Conservation (phyloP, 2,329 filamentous ascomycete species). For the Pestalotiopsis sp. region DNA sequence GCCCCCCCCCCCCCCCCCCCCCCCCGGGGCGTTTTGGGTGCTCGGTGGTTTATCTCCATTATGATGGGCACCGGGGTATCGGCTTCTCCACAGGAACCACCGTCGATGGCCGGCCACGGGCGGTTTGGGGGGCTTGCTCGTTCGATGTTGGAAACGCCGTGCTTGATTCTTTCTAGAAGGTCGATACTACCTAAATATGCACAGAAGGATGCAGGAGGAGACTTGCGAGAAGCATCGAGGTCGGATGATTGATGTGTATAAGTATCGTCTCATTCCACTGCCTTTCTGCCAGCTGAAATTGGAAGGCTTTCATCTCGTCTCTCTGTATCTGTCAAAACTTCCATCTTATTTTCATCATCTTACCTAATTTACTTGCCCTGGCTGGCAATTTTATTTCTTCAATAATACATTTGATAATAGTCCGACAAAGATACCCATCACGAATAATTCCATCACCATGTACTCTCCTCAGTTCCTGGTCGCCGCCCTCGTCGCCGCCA, state of each 20-base stretch:
- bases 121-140: neutral
- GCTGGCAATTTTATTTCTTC: neutral
- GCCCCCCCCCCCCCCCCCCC: too few species aligned
- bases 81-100: neutral
- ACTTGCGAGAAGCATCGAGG: neutral
- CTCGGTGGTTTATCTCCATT: conserved; percentile 3
- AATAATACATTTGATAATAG: neutral
- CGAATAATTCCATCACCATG: conserved; percentile 11
- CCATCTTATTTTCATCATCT: neutral
- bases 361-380: neutral
- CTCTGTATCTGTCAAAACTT: conserved; percentile 7
- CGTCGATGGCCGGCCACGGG: neutral
- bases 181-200: neutral
- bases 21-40: conserved; percentile 10
- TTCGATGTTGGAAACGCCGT: conserved; percentile 12
- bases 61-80: neutral
- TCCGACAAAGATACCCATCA: neutral
- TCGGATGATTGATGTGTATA: neutral
- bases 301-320: neutral
- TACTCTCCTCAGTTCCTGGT: conserved; percentile 10
- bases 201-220: neutral
- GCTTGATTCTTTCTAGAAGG: neutral
- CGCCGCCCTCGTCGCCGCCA: conserved; percentile 9
- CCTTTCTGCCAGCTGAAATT: neutral
- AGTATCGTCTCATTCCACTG: neutral